A percentile compares a stretch with the other conserved stretches of the same genome.
Conservation (phyloP, 495 filamentous ascomycete genomes). For the Tuber melanosporum region DNA sequence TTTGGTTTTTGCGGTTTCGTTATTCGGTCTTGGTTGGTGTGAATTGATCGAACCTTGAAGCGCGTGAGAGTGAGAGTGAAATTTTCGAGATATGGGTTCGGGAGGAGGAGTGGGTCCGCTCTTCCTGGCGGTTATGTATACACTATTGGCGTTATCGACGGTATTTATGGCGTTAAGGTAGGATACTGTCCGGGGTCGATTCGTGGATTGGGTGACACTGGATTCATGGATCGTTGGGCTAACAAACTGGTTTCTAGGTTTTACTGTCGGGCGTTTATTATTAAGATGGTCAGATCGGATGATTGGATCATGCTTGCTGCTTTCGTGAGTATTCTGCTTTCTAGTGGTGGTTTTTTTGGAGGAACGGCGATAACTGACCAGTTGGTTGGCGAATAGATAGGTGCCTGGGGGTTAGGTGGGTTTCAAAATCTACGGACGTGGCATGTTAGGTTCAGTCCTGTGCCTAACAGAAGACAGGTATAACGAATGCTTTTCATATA, state of each 20-base stretch:
- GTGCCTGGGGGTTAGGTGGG: slow-evolving; percentile 20
- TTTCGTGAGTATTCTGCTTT: slow-evolving; percentile 12
- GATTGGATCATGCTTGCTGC: slow-evolving; percentile 35
- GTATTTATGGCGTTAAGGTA: slow-evolving; percentile 28
- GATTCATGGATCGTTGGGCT: neutral
- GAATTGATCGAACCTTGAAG: neutral
- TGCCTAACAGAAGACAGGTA: neutral
- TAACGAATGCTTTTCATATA: slow-evolving; percentile 28
- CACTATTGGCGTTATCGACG: slow-evolving; percentile 24
- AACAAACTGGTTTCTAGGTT: slow-evolving; percentile 10
- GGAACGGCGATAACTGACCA: neutral
- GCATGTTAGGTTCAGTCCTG: neutral
- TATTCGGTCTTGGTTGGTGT: neutral
- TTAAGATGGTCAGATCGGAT: slow-evolving; percentile 21
- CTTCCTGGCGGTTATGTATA: slow-evolving; percentile 23
- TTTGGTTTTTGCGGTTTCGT: neutral
- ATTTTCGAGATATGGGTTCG: neutral
- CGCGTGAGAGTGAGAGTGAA: neutral
- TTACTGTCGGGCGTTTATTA: slow-evolving; percentile 25
- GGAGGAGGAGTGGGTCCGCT: slow-evolving; percentile 42
- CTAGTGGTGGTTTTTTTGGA: neutral
- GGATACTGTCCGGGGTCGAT: neutral
- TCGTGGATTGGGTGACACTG: neutral
- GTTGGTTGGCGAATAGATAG: slow-evolving; percentile 11
- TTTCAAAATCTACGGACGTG: neutral